Evolutionary conservation across 768 basidiomycete species (phyloP), one percentile per base, ranked within the genome.

Genomic region (Hemileccinum rubropunctum): DNA sequence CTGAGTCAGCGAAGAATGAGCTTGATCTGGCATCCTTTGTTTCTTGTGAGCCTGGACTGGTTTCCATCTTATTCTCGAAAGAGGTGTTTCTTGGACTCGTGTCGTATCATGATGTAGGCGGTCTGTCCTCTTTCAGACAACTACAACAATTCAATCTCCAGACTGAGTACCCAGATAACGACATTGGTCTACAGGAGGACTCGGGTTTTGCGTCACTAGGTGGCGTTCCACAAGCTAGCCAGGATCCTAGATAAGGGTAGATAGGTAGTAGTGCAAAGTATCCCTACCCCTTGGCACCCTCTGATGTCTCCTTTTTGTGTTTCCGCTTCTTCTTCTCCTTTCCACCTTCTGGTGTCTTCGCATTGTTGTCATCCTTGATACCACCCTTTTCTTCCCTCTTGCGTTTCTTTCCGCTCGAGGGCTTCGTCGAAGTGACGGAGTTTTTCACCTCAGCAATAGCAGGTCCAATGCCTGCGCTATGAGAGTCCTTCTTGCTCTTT

Each of bases 291-390:
- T 42, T 47, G 1, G 38, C 38, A 18, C 23, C 34, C 13, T 53
- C 42, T 11, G 38, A 27, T 18, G 11, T 28, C 15, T 51, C 53
- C 33, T 53, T 47, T 43, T 52, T 57, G 9, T 45, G 48, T 41
- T 70, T 64, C 36, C 66, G 57, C 45, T 67, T 70, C 57, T 67
- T 66, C 55, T 69, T 63, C 57, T 65, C 65, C 49, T 66, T 62
- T n/a, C 42, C 52, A n/a, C 45, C 53, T 56, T 35, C 59, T 53
- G 34, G 57, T 60, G 28, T 51, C 48, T 15, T 50, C 52, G 18
- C 57, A 37, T 23, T 52, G 9, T 47, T 15, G 2, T 37, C 48
- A 28, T 56, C 62, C 32, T 50, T 38, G 15, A 37, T 9, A n/a
- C 4, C 36, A 8, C 40, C 50, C 36, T 56, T 53, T 32, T 33